Evolutionary conservation across 2,329 filamentous ascomycete species (phyloP).

Genomic region (Aspergillus aculeatus): DNA sequence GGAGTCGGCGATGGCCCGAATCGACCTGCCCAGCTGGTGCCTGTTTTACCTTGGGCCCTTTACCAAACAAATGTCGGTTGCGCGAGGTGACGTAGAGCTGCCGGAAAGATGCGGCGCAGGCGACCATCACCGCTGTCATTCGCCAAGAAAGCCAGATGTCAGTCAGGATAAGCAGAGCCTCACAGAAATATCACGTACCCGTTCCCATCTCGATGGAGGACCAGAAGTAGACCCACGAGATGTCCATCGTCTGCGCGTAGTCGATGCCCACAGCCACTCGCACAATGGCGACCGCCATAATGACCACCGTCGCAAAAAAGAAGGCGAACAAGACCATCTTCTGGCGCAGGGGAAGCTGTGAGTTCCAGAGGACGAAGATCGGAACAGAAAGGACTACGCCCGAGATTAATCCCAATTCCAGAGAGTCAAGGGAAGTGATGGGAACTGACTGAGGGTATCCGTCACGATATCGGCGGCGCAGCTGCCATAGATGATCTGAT

Average conservation of each 20-base stretch:
- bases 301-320: neutral
- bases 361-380: slow-evolving; percentile 16
- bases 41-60: too few species aligned
- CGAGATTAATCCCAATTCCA: neutral
- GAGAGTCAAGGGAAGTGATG: neutral
- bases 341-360: neutral
- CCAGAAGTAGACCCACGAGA: slow-evolving; percentile 22
- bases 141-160: neutral
- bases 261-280: slow-evolving; percentile 13
- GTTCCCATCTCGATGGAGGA: slow-evolving; percentile 18
- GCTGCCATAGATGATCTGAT: slow-evolving; percentile 18
- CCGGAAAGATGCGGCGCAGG: neutral
- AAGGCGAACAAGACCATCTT: neutral
- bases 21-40: too few species aligned
- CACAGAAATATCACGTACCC: neutral
- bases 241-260: slow-evolving; percentile 12
- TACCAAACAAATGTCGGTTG: too few species aligned
- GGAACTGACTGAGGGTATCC: slow-evolving; percentile 17
- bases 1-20: too few species aligned
- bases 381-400: slow-evolving; percentile 19
- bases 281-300: slow-evolving; percentile 6
- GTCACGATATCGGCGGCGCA: slow-evolving; percentile 18
- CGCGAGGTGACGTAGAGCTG: neutral
- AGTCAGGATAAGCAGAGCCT: too few species aligned
- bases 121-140: neutral